Percentiles rank a stretch among this genome's conserved stretches.
These are phyloP conservation scores for Ceratobasidium sp. DNA, from an alignment of 1,284 basidiomycete genomes.

Conservation along the genomic window DNA sequence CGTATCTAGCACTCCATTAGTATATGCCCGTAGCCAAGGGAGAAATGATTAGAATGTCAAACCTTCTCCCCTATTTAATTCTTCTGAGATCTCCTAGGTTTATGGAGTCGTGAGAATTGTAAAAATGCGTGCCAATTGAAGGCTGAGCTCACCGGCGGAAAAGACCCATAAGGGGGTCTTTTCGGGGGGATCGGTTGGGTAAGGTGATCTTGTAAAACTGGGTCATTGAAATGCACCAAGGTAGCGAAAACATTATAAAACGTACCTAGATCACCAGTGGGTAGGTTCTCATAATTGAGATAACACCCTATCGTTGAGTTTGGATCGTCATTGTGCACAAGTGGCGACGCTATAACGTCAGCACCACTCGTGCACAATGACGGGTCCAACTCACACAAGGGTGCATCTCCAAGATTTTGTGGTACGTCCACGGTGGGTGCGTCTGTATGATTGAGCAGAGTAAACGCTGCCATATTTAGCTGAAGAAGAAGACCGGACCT, in stretches of 20 bases:
- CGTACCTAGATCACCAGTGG: background rate
- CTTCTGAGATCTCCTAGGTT: background rate
- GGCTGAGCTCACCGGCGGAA: background rate
- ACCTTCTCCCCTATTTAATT: background rate
- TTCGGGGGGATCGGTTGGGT: background rate
- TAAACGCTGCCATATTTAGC: too few relatives aligned
- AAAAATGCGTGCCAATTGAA: too few relatives aligned
- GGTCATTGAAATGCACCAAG: background rate
- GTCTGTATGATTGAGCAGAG: too few relatives aligned
- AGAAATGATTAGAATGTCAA: background rate
- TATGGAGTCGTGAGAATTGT: too few relatives aligned
- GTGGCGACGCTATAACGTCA: background rate
- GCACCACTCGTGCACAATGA: background rate
- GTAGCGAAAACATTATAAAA: background rate
- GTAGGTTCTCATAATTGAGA: background rate
- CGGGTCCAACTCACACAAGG: background rate
- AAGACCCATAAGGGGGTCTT: background rate
- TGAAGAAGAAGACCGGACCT: too few relatives aligned
- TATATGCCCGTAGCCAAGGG: background rate
- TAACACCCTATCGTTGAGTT: background rate
- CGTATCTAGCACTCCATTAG: too few relatives aligned
- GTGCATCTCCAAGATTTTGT: background rate
- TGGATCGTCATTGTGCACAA: conserved; percentile 4
- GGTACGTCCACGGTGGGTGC: background rate
- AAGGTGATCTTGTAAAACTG: background rate